Percentiles rank a stretch among this genome's conserved stretches.
phyloP scores from a whole-genome alignment of 73 alveolate genomes.

The Paramecium sexaurelia region DNA sequence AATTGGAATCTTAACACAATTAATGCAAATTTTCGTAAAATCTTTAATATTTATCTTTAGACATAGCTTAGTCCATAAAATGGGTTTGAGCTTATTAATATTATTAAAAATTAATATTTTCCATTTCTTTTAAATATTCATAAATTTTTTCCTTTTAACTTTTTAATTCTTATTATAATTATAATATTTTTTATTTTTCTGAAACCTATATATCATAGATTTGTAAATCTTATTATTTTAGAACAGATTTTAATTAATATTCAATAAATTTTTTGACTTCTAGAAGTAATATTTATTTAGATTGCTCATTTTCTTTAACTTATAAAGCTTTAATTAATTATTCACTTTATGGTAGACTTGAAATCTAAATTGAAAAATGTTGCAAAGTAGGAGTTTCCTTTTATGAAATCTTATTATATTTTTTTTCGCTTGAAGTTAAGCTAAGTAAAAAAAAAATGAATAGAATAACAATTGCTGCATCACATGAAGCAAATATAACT shows the following conservation, averaged over 20 bases:
- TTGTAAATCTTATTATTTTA: background rate
- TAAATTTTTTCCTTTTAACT: background rate
- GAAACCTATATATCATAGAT: slow-evolving; percentile 24
- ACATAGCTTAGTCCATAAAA: background rate
- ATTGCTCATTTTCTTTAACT: background rate
- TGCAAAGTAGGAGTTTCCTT: background rate
- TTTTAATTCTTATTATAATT: background rate
- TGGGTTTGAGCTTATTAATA: background rate
- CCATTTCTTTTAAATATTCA: background rate
- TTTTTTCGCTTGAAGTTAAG: background rate
- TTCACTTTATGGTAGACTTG: background rate
- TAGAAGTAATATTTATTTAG: background rate
- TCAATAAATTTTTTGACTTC: background rate
- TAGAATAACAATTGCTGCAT: background rate
- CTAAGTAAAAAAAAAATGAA: background rate
- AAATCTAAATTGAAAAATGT: background rate
- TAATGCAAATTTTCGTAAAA: background rate
- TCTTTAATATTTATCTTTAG: background rate
- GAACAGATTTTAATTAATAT: background rate
- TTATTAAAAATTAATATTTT: background rate
- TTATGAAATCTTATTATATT: background rate
- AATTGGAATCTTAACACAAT: background rate
- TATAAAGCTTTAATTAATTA: background rate
- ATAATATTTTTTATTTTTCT: background rate
- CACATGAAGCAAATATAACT: background rate